These are phyloP conservation scores for Phytophthora multivora DNA, from an alignment of 352 stramenopile genomes.

Conservation along the genomic window DNA sequence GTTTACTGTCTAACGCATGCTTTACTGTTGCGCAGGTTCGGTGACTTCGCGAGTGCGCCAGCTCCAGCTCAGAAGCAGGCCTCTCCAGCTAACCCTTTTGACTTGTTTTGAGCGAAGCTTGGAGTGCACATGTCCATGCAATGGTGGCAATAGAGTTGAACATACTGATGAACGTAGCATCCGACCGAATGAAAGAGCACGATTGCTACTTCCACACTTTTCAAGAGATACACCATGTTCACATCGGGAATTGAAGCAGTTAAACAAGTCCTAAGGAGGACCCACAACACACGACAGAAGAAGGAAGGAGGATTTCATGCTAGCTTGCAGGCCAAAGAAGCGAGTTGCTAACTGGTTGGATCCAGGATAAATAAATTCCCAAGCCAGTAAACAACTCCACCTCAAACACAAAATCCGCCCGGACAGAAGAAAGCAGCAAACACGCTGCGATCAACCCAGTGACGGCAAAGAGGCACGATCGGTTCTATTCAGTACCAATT, in stretches of 20 bases:
- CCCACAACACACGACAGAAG: too few relatives aligned
- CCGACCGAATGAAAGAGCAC: neutral
- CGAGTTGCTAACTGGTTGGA: conserved; percentile 1
- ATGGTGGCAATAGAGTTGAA: conserved; percentile 37
- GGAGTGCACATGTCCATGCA: conserved; percentile 2
- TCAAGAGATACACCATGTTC: neutral
- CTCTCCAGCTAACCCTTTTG: conserved; percentile 75
- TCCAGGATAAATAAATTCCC: neutral
- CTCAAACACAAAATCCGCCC: conserved; percentile 87
- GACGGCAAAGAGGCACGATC: conserved; percentile 72
- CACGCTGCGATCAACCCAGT: conserved; percentile 86
- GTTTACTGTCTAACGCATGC: conserved; percentile 12
- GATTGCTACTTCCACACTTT: neutral
- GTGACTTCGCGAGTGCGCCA: conserved; percentile 50
- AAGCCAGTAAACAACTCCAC: conserved; percentile 5
- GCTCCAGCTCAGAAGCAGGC: conserved; percentile 35
- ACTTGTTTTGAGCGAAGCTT: conserved; percentile 74
- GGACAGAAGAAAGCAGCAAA: conserved; percentile 89
- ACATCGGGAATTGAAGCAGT: neutral
- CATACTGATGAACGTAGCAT: conserved; percentile 21
- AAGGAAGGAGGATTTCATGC: conserved; percentile 54
- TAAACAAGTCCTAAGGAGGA: too few relatives aligned
- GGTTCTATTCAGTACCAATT: conserved; percentile 52
- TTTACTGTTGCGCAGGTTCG: conserved; percentile 41
- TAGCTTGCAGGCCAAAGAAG: conserved; percentile 27